Conservation (phyloP, 2,329 filamentous ascomycete species). For the Dendryphion nanum region DNA sequence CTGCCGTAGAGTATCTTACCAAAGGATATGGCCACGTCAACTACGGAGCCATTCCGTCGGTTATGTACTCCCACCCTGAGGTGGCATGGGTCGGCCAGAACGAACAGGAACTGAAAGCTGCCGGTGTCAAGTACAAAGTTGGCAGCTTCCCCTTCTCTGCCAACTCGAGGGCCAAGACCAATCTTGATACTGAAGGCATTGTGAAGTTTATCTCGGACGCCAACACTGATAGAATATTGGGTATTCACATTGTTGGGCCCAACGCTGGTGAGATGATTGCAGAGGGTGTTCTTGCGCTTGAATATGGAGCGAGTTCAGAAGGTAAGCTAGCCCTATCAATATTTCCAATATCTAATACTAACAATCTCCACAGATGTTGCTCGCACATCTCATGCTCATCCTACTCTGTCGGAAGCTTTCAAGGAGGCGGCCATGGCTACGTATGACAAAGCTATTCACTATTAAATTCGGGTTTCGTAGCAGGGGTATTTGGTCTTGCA, state of each 20-base stretch:
- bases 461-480: slow-evolving; percentile 50
- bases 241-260: slow-evolving; percentile 93
- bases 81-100: slow-evolving; percentile 98
- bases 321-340: slow-evolving; percentile 57
- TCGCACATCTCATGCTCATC: slow-evolving; percentile 94
- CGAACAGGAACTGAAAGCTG: slow-evolving; percentile 90
- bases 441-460: slow-evolving; percentile 93
- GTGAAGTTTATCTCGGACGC: slow-evolving; percentile 97
- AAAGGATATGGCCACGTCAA: slow-evolving; percentile 99
- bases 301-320: slow-evolving; percentile 94
- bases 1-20: slow-evolving; percentile 93
- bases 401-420: slow-evolving; percentile 94
- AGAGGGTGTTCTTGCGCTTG: slow-evolving; percentile 88
- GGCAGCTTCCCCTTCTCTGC: slow-evolving; percentile 96
- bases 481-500: slow-evolving; percentile 28
- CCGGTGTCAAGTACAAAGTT: slow-evolving; percentile 86
- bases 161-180: slow-evolving; percentile 98
- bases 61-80: slow-evolving; percentile 99
- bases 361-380: slow-evolving; percentile 31
- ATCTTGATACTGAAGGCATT: slow-evolving; percentile 90
- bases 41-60: slow-evolving; percentile 94
- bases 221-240: slow-evolving; percentile 92
- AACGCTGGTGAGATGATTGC: slow-evolving; percentile 99
- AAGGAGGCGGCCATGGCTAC: slow-evolving; percentile 99
- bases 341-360: slow-evolving; percentile 9